Evolutionary conservation across 768 basidiomycete species (phyloP), one percentile per base, ranked within the genome.

Genomic region (Wakefieldia striispora): DNA sequence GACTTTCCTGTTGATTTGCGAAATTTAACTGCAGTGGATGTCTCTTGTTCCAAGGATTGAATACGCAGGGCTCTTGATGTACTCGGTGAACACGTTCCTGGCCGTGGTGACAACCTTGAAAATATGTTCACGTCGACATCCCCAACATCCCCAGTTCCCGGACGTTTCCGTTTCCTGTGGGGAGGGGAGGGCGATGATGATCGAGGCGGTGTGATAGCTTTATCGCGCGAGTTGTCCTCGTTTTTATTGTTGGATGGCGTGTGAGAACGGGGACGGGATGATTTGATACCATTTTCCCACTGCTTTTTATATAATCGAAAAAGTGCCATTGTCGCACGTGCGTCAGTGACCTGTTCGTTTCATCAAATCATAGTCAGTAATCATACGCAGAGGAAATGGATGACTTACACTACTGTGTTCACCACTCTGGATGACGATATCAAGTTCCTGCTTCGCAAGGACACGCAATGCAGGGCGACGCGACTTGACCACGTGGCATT

Each of bases 271-370:
- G 37, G 26, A 20, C 33, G 54, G 20, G 42, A 21, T 23, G 43
- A 38, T 40, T 41, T 59, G 23, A 53, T 54, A 19, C 76, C 74
- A 49, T 75, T 75, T 56, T 98, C 95, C 91, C 91, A 98, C 40
- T 81, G 76, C 44, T 82, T 83, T 57, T 88, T 84, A 66, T 94
- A 78, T 16, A 95, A 62, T 7, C 93, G 79, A 66, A 88, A 97
- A 34, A 97, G 73, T 0, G 92, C 95, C 92, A 99, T 97, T 0
- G 94, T 90, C 0, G 95, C 95, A 44, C 95, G 79, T 1, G 95
- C 93, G 64, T 98, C 95, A 16, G 82, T 89, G 5, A 97, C 84
- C 95, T 97, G 45, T 39, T 43, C 21, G 34, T 23, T 40, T 20
- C 26, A 16, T 21, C 37, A 13, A 45, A 37, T 42, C 20, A 36